phyloP scores from a whole-genome alignment of 495 filamentous ascomycete species.

The Lentithecium fluviatile region DNA sequence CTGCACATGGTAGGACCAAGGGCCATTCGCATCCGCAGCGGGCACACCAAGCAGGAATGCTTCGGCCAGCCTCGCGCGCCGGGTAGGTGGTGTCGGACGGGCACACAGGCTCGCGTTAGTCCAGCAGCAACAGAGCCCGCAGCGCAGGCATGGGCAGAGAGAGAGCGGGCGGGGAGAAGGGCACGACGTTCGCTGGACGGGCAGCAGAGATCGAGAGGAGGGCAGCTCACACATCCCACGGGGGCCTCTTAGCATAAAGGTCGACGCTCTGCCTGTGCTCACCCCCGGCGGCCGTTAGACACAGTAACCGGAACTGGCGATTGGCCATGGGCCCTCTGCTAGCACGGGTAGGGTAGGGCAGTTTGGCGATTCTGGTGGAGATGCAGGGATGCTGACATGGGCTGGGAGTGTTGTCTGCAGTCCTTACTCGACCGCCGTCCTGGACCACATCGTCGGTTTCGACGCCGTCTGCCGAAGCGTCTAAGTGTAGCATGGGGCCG shows the following conservation, averaged over 20 bases:
- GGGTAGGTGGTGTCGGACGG: neutral
- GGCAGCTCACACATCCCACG: neutral
- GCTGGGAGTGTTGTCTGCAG: constrained; percentile 16
- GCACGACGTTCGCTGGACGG: neutral
- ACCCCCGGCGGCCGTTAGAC: neutral
- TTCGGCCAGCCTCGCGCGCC: constrained; percentile 5
- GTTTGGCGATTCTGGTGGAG: neutral
- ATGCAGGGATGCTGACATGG: neutral
- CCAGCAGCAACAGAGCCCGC: constrained; percentile 1
- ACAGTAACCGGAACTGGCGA: neutral
- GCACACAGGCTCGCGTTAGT: neutral
- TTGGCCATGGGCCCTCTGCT: constrained; percentile 12
- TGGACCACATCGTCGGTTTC: neutral
- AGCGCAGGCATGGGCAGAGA: constrained; percentile 1
- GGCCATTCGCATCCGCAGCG: constrained; percentile 21
- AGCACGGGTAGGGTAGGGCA: neutral
- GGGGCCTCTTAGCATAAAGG: constrained; percentile 11
- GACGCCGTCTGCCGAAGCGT: neutral
- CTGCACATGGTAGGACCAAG: constrained; percentile 20
- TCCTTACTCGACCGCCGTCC: constrained; percentile 27
- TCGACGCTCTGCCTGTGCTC: neutral
- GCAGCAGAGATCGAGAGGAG: neutral
- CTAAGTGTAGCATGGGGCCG: neutral
- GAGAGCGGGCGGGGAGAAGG: constrained; percentile 4
- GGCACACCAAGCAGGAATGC: neutral